These are phyloP conservation scores for Bruguiera parviflora DNA, from an alignment of 345 rosid species.

Conservation along the genomic window DNA sequence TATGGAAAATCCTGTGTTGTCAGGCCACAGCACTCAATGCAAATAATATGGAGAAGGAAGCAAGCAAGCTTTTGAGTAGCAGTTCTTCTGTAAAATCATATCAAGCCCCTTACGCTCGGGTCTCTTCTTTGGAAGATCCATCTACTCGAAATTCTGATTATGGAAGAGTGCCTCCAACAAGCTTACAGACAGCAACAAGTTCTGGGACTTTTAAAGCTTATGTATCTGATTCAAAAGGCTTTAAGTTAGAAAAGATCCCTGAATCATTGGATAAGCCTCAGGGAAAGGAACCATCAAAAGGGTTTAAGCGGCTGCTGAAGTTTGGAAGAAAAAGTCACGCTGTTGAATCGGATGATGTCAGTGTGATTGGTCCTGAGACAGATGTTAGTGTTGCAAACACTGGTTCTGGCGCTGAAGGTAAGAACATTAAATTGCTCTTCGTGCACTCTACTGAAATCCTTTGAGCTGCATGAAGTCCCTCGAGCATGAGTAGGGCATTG, in stretches of 20 bases:
- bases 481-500: background rate
- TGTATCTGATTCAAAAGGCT: conserved; percentile 36
- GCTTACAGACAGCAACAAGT: conserved; percentile 30
- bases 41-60: conserved; percentile 37
- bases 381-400: conserved; percentile 23
- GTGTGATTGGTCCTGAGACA: conserved; percentile 26
- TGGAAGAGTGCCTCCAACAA: conserved; percentile 51
- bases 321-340: conserved; percentile 67
- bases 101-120: conserved; percentile 69
- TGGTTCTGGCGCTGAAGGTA: conserved; percentile 36
- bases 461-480: background rate
- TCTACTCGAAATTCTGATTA: conserved; percentile 46
- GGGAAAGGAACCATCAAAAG: conserved; percentile 63
- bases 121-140: conserved; percentile 75
- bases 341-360: conserved; percentile 30
- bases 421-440: conserved; percentile 10
- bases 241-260: conserved; percentile 53
- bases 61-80: conserved; percentile 37
- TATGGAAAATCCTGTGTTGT: conserved; percentile 19
- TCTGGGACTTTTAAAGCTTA: conserved; percentile 43
- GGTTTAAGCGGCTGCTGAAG: conserved; percentile 65
- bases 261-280: conserved; percentile 57
- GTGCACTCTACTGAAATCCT: background rate
- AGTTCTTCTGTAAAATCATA: conserved; percentile 46
- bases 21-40: conserved; percentile 45